These are phyloP conservation scores for Millerago galiae DNA, from an alignment of 805 yeast genomes.

Conservation along the genomic window DNA sequence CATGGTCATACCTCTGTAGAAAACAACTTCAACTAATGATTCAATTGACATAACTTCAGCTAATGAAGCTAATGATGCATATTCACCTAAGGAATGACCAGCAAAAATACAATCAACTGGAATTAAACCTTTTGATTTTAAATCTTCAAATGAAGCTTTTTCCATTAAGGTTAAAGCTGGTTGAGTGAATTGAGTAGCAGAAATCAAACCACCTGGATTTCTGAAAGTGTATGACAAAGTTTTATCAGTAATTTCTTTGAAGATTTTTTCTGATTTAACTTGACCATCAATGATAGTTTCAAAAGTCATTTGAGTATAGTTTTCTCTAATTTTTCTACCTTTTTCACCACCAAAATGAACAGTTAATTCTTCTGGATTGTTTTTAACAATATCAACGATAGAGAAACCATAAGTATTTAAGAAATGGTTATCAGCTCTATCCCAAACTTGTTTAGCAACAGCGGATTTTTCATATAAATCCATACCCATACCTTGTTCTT, in stretches of 20 bases:
- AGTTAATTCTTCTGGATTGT: constrained; percentile 92
- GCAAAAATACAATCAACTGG: constrained; percentile 94
- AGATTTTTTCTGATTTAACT: constrained; percentile 86
- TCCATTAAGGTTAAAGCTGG: constrained; percentile 99
- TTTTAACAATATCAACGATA: constrained; percentile 87
- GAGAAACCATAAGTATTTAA: constrained; percentile 94
- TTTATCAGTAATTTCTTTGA: constrained; percentile 79
- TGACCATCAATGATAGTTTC: constrained; percentile 87
- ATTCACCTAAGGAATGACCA: constrained; percentile 99
- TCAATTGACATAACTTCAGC: constrained; percentile 99
- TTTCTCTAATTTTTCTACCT: constrained; percentile 91
- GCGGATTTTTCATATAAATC: constrained; percentile 86
- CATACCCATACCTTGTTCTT: constrained; percentile 99
- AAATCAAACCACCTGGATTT: constrained; percentile 89
- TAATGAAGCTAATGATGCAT: constrained; percentile 92
- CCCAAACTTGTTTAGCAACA: constrained; percentile 96
- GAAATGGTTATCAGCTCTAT: constrained; percentile 93
- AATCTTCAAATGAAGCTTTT: constrained; percentile 97
- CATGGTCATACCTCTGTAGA: constrained; percentile 99
- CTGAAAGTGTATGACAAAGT: constrained; percentile 84
- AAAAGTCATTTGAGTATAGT: constrained; percentile 95
- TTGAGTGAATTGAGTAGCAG: constrained; percentile 98
- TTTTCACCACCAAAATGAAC: constrained; percentile 97
- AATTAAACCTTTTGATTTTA: constrained; percentile 91
- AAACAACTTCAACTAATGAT: constrained; percentile 92